These are phyloP conservation scores for Chloropicon primus DNA, from an alignment of 139 green algal species.

Conservation along the genomic window DNA sequence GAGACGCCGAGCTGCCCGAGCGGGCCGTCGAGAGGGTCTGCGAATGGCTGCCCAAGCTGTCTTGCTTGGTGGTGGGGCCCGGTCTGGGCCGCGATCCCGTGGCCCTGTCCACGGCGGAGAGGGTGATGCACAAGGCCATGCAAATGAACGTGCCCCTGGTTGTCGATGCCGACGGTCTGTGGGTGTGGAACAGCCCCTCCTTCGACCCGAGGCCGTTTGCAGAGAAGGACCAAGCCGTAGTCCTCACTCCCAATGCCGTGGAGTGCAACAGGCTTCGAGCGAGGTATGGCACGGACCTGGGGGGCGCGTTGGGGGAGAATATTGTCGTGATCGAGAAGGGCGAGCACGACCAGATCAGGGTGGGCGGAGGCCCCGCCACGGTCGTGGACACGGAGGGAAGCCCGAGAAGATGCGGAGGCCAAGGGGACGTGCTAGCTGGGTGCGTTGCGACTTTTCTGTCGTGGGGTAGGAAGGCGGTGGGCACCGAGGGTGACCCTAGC, in stretches of 20 bases:
- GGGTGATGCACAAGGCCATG: slow-evolving; percentile 4
- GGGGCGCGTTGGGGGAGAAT: neutral
- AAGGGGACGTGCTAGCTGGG: slow-evolving; percentile 53
- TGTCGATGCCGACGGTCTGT: neutral
- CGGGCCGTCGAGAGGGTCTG: slow-evolving; percentile 17
- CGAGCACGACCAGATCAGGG: neutral
- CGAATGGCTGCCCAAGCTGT: slow-evolving; percentile 44
- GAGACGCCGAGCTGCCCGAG: neutral
- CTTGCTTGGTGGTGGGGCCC: slow-evolving; percentile 56
- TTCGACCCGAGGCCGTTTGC: neutral
- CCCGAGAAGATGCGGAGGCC: slow-evolving; percentile 38
- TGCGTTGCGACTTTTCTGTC: slow-evolving; percentile 30
- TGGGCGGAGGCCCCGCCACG: no score
- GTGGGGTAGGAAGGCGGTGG: slow-evolving; percentile 21
- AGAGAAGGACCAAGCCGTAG: neutral
- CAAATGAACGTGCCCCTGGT: slow-evolving; percentile 18
- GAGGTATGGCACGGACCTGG: neutral
- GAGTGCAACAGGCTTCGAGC: slow-evolving; percentile 1
- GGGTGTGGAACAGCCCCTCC: neutral
- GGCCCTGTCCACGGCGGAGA: neutral
- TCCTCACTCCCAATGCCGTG: neutral
- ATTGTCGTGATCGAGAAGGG: neutral
- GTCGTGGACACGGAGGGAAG: slow-evolving; percentile 2
- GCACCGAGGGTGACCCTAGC: no score
- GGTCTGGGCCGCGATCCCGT: slow-evolving; percentile 51